Evolutionary conservation across 495 filamentous ascomycete genomes (phyloP), one percentile per base, ranked within the genome.

Genomic region (Hypoxylon fuscum): DNA sequence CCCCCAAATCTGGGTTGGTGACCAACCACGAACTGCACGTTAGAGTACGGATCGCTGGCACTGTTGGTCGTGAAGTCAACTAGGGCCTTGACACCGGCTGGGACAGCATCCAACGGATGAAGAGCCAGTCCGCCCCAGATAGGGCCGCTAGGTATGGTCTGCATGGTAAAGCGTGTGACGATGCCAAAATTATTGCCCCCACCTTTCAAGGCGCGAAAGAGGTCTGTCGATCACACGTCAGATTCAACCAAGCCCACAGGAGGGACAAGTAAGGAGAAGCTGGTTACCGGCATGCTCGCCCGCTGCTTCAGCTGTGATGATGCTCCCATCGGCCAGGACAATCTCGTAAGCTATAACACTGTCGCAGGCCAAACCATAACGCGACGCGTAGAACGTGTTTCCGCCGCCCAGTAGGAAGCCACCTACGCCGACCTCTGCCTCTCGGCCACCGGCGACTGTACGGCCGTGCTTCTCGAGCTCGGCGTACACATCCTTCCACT

Each of bases 171-270:
- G 11, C 75, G 65, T 3, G 86, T 87, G n/a, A 87, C 81, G 55
- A 90, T 78, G 10, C 85, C 86, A 50, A 88, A 84, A 71, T 87
- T 89, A 59, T 79, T 83, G 5, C 76, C 73, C 27, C 83, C 82
- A 32, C 85, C 86, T 48, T 85, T 84, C 4, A 89, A 70, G 1
- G 82, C 81, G 18, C 69, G 68, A 59, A 79, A 87, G 7, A 89
- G 82, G 38, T 81, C 75, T 2, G 53, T 15, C 10, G n/a, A 47
- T 31, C 44, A 3, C 15, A 32, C 6, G 44, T 31, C 5, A 47
- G 44, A 31, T 31, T 31, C 17, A 31, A 32, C 22, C 25, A 32
- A 17, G 6, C 4, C 6, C 37, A 34, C 10, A 31, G 27, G 5
- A 5, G 27, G 27, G 27, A 31, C 5, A 11, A 34, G 31, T 11